Evolutionary conservation across 108 stramenopile species (phyloP).

Genomic region (Cylindrotheca fusiformis): DNA sequence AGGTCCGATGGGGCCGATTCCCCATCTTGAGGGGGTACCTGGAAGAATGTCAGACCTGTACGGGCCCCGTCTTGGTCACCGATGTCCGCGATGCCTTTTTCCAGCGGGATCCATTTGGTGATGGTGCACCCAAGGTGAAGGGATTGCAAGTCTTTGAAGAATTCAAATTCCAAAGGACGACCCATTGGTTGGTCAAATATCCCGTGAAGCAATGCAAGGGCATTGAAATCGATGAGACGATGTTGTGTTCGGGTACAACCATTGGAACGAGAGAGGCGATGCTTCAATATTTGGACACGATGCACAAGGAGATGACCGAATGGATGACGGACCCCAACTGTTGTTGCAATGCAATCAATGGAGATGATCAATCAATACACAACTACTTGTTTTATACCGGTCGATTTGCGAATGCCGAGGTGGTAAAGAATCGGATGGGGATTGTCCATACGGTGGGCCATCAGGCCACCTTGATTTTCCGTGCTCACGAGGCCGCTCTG

Average conservation of each 20-base stretch:
- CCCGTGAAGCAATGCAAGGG: conserved; percentile 47
- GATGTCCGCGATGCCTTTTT: conserved; percentile 71
- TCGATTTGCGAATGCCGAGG: conserved; percentile 32
- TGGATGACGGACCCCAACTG: conserved; percentile 57
- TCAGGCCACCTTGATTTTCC: conserved; percentile 2
- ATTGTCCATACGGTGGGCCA: conserved; percentile 35
- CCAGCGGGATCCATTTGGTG: conserved; percentile 71
- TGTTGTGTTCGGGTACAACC: conserved; percentile 69
- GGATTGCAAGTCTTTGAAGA: conserved; percentile 66
- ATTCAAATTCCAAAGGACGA: conserved; percentile 47
- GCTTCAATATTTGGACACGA: conserved; percentile 55
- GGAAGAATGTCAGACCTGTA: conserved; percentile 55
- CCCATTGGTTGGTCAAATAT: conserved; percentile 56
- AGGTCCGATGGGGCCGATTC: conserved; percentile 67
- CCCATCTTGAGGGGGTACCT: conserved; percentile 58
- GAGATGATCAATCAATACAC: conserved; percentile 71
- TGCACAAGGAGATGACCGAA: conserved; percentile 61
- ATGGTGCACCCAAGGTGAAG: conserved; percentile 40
- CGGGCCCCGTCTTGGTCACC: conserved; percentile 67
- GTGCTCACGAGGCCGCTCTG: neutral
- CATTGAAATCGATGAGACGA: conserved; percentile 34
- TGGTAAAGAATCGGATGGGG: conserved; percentile 26
- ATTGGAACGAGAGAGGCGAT: conserved; percentile 72
- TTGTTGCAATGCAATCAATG: conserved; percentile 44
- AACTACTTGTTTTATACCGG: conserved; percentile 74